These are phyloP conservation scores for Pichia heedii DNA, from an alignment of 805 yeast species.

Conservation along the genomic window DNA sequence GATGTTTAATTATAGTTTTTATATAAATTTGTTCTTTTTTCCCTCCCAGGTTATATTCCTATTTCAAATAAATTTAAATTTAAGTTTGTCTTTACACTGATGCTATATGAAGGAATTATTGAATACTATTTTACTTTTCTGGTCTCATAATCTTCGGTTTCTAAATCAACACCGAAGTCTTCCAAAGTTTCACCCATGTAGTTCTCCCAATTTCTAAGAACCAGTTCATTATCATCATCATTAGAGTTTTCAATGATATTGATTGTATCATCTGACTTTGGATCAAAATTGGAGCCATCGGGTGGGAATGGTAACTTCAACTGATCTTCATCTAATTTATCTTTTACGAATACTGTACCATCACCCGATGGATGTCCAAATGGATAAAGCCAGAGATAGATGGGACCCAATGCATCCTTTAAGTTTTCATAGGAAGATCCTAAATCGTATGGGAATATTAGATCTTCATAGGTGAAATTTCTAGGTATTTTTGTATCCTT, in stretches of 20 bases:
- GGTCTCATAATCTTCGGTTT: conserved; percentile 35
- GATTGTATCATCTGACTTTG: neutral
- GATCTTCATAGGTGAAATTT: conserved; percentile 47
- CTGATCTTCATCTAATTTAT: conserved; percentile 51
- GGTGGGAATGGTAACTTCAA: conserved; percentile 88
- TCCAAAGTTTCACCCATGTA: conserved; percentile 74
- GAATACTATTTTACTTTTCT: conserved; percentile 5
- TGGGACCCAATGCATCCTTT: conserved; percentile 48
- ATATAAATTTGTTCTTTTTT: too few relatives aligned
- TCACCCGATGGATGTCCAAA: conserved; percentile 54
- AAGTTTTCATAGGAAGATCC: conserved; percentile 51
- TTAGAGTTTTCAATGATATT: neutral
- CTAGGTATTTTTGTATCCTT: conserved; percentile 18
- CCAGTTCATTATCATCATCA: conserved; percentile 13
- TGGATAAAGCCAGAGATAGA: conserved; percentile 61
- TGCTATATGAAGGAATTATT: too few relatives aligned
- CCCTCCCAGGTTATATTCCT: too few relatives aligned
- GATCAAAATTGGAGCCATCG: conserved; percentile 47
- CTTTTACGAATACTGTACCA: conserved; percentile 51
- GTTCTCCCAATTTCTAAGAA: conserved; percentile 46
- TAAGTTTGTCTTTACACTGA: too few relatives aligned
- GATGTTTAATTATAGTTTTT: conserved; percentile 1
- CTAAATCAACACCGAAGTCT: conserved; percentile 84
- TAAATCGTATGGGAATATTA: conserved; percentile 76
- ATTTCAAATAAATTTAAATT: too few relatives aligned